Evolutionary conservation across 2,329 filamentous ascomycete species (phyloP).

Genomic region (Cordyceps fumosorosea): DNA sequence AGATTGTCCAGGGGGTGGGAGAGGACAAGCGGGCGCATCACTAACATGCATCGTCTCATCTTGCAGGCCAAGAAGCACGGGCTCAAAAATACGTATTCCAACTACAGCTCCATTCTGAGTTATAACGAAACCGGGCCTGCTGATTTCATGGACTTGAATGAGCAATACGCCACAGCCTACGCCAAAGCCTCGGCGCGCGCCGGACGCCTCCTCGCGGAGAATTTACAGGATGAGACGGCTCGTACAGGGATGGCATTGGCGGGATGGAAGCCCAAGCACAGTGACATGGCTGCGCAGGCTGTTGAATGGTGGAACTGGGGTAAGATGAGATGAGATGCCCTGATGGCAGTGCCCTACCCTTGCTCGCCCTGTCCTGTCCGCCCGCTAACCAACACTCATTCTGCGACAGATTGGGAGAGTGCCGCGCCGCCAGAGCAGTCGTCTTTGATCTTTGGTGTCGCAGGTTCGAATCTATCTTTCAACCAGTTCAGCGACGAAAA

Average conservation of each 20-base stretch:
- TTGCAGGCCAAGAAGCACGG: slow-evolving; percentile 47
- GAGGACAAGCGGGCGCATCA: not conserved
- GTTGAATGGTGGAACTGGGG: slow-evolving; percentile 52
- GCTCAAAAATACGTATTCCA: slow-evolving; percentile 48
- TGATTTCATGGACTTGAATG: slow-evolving; percentile 45
- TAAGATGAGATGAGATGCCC: not conserved
- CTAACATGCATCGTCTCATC: not conserved
- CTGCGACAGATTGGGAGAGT: slow-evolving; percentile 17
- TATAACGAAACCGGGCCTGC: slow-evolving; percentile 51
- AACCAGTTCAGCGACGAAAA: slow-evolving; percentile 56
- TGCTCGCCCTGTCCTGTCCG: too few relatives aligned
- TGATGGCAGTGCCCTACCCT: too few relatives aligned
- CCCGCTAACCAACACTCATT: not conserved
- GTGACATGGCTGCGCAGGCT: slow-evolving; percentile 49
- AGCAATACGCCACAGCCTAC: slow-evolving; percentile 43
- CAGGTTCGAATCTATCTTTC: slow-evolving; percentile 54
- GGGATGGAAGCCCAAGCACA: slow-evolving; percentile 52
- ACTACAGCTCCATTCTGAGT: slow-evolving; percentile 52
- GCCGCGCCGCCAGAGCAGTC: slow-evolving; percentile 45
- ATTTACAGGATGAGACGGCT: slow-evolving; percentile 55
- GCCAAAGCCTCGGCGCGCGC: slow-evolving; percentile 42
- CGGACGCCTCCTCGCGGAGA: slow-evolving; percentile 49
- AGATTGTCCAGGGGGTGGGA: too few relatives aligned
- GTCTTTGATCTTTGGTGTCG: slow-evolving; percentile 47
- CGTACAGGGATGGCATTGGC: slow-evolving; percentile 52